Base-by-base conservation (phyloP, 352 stramenopile species). In the Blastocystis sp. region DNA sequence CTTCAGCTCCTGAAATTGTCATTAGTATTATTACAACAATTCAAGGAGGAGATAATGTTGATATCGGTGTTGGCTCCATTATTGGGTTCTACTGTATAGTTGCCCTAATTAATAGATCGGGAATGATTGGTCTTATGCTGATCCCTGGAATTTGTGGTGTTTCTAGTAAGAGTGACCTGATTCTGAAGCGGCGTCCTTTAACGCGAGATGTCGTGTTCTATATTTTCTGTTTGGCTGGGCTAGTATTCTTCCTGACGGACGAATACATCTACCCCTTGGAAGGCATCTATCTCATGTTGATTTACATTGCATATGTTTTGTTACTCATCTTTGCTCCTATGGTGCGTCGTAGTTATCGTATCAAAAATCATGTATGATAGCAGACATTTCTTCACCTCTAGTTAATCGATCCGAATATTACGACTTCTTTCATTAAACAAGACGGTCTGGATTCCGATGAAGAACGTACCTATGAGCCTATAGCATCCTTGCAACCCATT, bases 161-260 rank as follows among this genome's bases (percentile, higher is more conserved):
- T 37, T 35, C 58, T 17, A 66, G 44, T 6, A 73, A 73, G 58
- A 35, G 62, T 59, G 77, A 73, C 59, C 75, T 90, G 3, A 64
- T 90, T 40, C 53, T 90, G 35, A 90, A 90, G 27, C 60, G 88
- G 6, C 76, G 88, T 13, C 77, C 88, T 1, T 40, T 90, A 13
- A 68, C 70, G 9, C 88, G 88, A 33, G 88, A 90, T 60, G 56
- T 89, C 22, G 35, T 82, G n/a, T 69, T 90, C 40, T 90, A 90
- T 62, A 37, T 84, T 13, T n/a, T 82, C 24, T 82, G 62, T 42
- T 70, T 90, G 19, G 27, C 53, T 6, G 37, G 80, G 17, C 53
- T 90, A 22, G 44, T 90, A 33, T 37, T 54, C 17, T 73, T 80
- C 57, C 48, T 90, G n/a, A n/a, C 33, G 33, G 84, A 90, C 42